Evolutionary conservation across 306 rosid genomes (phyloP).

Genomic region (Mimosa bimucronata): DNA sequence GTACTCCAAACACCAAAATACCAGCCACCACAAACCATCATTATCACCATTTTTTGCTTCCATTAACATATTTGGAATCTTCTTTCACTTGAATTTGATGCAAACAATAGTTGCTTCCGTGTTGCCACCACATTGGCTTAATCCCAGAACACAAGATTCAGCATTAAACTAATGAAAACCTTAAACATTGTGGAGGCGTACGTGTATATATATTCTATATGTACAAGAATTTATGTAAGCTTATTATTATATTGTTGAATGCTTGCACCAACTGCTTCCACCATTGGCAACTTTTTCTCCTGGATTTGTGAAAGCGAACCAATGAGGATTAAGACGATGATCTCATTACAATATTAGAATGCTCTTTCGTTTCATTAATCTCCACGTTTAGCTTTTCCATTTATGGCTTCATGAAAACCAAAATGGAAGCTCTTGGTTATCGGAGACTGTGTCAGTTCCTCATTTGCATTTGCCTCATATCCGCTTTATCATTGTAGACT

Average conservation of each 20-base stretch:
- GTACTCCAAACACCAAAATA: constrained; percentile 19
- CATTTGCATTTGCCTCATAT: too few species aligned
- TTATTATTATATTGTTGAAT: constrained; percentile 15
- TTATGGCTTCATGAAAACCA: constrained; percentile 20
- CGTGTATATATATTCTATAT: not conserved
- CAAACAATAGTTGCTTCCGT: not conserved
- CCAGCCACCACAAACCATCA: not conserved
- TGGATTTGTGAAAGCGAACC: constrained; percentile 22
- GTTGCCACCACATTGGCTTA: not conserved
- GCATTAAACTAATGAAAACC: not conserved
- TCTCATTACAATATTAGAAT: not conserved
- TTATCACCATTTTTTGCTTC: not conserved
- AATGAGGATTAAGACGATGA: not conserved
- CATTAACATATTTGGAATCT: constrained; percentile 20
- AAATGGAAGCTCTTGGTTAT: not conserved
- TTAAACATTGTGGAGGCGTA: not conserved
- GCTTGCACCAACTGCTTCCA: constrained; percentile 24
- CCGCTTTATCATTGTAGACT: too few species aligned
- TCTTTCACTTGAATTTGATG: not conserved
- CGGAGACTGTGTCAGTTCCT: too few species aligned
- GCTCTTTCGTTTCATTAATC: not conserved
- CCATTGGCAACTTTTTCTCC: constrained; percentile 27
- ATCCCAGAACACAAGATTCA: not conserved
- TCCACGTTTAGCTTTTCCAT: constrained; percentile 38
- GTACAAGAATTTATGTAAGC: not conserved